phyloP scores from a whole-genome alignment of 176 grass and related monocot species.

The Bonia amplexicaulis region DNA sequence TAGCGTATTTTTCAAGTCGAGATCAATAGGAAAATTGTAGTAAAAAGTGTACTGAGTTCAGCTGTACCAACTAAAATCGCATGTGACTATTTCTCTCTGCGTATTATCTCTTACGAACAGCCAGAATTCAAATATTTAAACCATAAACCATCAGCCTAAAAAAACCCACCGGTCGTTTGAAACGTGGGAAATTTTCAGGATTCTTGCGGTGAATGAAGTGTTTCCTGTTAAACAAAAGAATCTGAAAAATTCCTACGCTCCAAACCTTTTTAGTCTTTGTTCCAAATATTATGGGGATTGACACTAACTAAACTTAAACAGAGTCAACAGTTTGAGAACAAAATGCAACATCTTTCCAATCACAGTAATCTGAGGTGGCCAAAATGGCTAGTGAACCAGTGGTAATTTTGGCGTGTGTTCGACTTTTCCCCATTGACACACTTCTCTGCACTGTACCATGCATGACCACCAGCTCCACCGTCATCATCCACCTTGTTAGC shows the following conservation, averaged over 20 bases:
- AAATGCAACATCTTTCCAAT: not conserved
- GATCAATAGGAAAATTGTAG: too few species aligned
- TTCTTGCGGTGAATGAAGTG: not conserved
- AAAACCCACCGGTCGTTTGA: not conserved
- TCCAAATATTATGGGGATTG: not conserved
- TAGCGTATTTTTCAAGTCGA: too few species aligned
- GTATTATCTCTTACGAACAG: too few species aligned
- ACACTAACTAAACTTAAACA: not conserved
- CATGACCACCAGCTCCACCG: not conserved
- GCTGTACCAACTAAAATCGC: too few species aligned
- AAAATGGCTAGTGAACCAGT: not conserved
- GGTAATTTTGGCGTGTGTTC: not conserved
- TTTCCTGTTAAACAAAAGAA: not conserved
- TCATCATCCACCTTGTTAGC: not conserved
- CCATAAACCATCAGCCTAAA: too few species aligned
- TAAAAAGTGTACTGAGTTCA: too few species aligned
- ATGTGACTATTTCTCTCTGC: too few species aligned
- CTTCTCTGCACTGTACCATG: not conserved
- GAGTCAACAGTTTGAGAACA: not conserved
- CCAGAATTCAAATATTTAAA: too few species aligned
- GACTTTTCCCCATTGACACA: not conserved
- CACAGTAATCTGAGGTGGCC: not conserved
- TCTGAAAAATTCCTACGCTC: not conserved
- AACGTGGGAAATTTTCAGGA: not conserved
- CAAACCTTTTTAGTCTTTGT: not conserved